Evolutionary conservation across 306 rosid genomes (phyloP).

Genomic region (Rosa multiflora): DNA sequence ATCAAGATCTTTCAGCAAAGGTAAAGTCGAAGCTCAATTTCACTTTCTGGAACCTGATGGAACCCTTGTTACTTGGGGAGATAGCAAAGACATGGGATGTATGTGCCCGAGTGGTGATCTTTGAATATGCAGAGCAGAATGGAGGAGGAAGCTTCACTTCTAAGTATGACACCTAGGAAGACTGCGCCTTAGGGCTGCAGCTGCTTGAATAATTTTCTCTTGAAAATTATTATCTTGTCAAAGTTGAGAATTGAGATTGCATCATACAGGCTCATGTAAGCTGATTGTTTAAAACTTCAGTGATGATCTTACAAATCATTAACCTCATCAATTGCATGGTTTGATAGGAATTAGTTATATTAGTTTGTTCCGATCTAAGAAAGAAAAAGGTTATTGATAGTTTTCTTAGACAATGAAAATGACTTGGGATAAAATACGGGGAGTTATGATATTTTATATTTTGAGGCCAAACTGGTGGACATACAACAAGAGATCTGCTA

Average conservation of each 20-base stretch:
- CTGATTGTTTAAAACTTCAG: background rate
- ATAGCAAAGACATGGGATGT: constrained; percentile 45
- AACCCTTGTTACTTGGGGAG: constrained; percentile 40
- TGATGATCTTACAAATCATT: background rate
- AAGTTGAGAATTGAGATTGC: background rate
- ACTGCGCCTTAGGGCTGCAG: constrained; percentile 3
- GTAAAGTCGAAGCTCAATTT: constrained; percentile 66
- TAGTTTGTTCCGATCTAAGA: background rate
- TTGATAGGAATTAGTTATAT: background rate
- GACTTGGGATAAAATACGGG: background rate
- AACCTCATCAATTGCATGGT: background rate
- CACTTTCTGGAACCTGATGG: constrained; percentile 43
- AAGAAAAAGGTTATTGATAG: too few relatives aligned
- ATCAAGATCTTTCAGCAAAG: constrained; percentile 68
- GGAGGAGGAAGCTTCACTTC: constrained; percentile 62
- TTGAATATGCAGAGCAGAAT: constrained; percentile 34
- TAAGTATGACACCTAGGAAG: constrained; percentile 43
- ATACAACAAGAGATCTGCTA: background rate
- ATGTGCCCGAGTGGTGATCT: constrained; percentile 39
- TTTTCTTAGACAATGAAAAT: too few relatives aligned
- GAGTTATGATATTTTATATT: background rate
- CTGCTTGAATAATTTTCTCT: constrained; percentile 4
- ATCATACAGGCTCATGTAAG: background rate
- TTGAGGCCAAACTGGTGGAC: background rate
- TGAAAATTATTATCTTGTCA: background rate